These are phyloP conservation scores for Cercophora scortea DNA, from an alignment of 495 filamentous ascomycete species.

Conservation along the genomic window DNA sequence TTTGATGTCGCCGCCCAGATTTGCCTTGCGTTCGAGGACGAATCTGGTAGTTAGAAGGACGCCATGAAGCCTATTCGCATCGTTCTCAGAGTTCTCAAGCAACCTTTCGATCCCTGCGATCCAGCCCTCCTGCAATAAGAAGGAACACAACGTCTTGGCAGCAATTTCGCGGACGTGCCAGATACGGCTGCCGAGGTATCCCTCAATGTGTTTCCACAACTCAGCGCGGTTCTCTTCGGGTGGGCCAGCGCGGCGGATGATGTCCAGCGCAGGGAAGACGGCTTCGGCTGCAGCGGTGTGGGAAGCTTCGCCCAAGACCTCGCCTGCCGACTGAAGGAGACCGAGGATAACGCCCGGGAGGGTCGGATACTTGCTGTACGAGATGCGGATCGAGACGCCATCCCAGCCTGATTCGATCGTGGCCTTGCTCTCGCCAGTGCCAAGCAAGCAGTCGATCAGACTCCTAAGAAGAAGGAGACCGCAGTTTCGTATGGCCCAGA, in stretches of 20 bases:
- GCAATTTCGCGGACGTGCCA: constrained; percentile 92
- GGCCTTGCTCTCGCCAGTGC: constrained; percentile 50
- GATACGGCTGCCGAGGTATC: constrained; percentile 60
- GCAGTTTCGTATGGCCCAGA: constrained; percentile 91
- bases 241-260: constrained; percentile 59
- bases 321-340: constrained; percentile 47
- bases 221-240: constrained; percentile 37
- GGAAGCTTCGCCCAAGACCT: constrained; percentile 22
- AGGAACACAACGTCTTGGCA: constrained; percentile 66
- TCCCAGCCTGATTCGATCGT: constrained; percentile 43
- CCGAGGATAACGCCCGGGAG: constrained; percentile 59
- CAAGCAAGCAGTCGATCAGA: constrained; percentile 67
- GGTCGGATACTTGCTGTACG: constrained; percentile 65
- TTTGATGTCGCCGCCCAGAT: constrained; percentile 26
- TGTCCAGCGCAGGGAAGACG: constrained; percentile 81
- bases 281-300: constrained; percentile 49
- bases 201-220: constrained; percentile 41
- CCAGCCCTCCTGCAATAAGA: constrained; percentile 49
- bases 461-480: constrained; percentile 83
- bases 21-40: constrained; percentile 39
- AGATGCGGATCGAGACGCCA: constrained; percentile 41
- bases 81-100: constrained; percentile 20
- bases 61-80: constrained; percentile 50
- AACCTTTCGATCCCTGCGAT: constrained; percentile 40
- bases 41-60: constrained; percentile 50